These are phyloP conservation scores for Russula ochroleuca DNA, from an alignment of 768 basidiomycete genomes.

Conservation along the genomic window DNA sequence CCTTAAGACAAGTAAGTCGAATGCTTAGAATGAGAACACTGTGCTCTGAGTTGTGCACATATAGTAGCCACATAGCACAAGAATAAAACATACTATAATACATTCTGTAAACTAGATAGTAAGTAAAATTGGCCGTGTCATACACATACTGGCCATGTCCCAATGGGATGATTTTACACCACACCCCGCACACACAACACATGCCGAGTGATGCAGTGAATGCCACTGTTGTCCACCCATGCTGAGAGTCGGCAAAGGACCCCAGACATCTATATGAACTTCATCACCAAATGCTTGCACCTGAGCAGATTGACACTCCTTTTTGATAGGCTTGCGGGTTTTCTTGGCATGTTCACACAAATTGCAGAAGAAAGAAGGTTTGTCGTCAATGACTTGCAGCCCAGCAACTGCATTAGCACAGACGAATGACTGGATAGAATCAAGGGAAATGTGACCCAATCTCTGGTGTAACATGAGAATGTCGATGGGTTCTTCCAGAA, in stretches of 20 bases:
- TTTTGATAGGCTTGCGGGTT: neutral
- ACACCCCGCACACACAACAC: no score
- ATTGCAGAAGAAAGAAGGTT: slow-evolving; percentile 35
- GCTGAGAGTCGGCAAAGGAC: neutral
- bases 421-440: slow-evolving; percentile 27
- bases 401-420: neutral
- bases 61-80: no score
- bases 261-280: slow-evolving; percentile 7
- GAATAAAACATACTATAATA: no score
- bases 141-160: no score
- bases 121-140: no score
- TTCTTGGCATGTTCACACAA: slow-evolving; percentile 39
- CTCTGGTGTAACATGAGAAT: neutral
- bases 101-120: no score
- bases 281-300: neutral
- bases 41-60: no score
- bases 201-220: no score
- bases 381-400: neutral
- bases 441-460: slow-evolving; percentile 35
- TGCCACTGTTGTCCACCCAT: neutral
- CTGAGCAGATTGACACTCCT: neutral
- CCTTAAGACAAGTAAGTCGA: no score
- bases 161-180: no score
- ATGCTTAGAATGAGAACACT: no score
- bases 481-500: neutral